These are phyloP conservation scores for Friedmanniomyces endolithicus DNA, from an alignment of 495 filamentous ascomycete genomes.

Conservation along the genomic window DNA sequence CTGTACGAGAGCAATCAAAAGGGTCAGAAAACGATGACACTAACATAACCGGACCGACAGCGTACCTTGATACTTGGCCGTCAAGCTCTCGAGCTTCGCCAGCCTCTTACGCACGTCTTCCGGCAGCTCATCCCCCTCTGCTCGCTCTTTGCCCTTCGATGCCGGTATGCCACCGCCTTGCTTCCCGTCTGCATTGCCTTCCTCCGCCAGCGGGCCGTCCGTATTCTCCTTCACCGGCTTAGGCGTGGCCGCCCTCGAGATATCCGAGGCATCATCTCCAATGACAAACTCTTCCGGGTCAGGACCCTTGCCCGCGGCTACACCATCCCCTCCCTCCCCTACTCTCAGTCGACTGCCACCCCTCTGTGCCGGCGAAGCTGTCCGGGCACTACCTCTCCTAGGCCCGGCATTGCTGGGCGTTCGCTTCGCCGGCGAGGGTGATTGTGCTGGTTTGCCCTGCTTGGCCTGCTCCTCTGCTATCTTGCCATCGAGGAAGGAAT, in stretches of 20 bases:
- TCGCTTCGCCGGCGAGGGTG: conserved; percentile 32
- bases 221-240: conserved; percentile 27
- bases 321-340: conserved; percentile 39
- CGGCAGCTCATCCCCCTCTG: conserved; percentile 48
- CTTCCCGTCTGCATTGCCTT: not conserved
- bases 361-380: conserved; percentile 17
- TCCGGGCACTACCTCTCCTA: conserved; percentile 35
- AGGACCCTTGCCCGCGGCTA: conserved; percentile 41
- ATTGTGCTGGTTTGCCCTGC: conserved; percentile 41
- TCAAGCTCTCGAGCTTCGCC: conserved; percentile 72
- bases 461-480: conserved; percentile 86
- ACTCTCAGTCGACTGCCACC: conserved; percentile 31
- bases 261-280: conserved; percentile 46
- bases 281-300: conserved; percentile 76
- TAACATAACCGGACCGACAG: too few species aligned
- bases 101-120: conserved; percentile 59
- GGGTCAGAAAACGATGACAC: too few species aligned
- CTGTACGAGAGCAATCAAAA: too few species aligned
- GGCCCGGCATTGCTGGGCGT: conserved; percentile 36
- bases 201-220: not conserved
- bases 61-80: conserved; percentile 71
- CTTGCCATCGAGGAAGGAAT: conserved; percentile 58
- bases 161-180: not conserved
- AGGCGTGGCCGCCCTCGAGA: conserved; percentile 43
- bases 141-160: conserved; percentile 21